A percentile compares a stretch with the other conserved stretches of the same genome.
These are phyloP conservation scores for Teratosphaeria gauchensis DNA, from an alignment of 2,329 filamentous ascomycete genomes.

Conservation along the genomic window DNA sequence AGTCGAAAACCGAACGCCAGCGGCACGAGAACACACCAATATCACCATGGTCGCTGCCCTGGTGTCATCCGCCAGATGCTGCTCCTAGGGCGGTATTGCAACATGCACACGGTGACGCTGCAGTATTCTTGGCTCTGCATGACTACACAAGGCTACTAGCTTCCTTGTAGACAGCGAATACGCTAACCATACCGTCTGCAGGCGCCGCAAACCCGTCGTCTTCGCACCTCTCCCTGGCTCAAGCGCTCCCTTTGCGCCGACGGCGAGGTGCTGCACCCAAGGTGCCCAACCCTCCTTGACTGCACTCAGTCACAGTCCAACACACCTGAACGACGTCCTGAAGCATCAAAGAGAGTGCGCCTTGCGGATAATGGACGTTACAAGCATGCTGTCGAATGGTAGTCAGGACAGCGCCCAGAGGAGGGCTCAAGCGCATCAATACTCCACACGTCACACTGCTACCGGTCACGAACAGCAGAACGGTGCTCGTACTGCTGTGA, in stretches of 20 bases:
- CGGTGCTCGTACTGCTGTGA: slow-evolving; percentile 3
- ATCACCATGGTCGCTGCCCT: slow-evolving; percentile 10
- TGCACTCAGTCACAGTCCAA: slow-evolving; percentile 6
- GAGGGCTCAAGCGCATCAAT: slow-evolving; percentile 24
- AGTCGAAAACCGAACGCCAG: slow-evolving; percentile 10
- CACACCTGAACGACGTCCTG: slow-evolving; percentile 1
- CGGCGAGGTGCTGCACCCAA: slow-evolving; percentile 14
- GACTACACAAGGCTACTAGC: not conserved
- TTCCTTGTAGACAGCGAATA: not conserved
- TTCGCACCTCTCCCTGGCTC: slow-evolving; percentile 4
- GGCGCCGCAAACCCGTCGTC: not conserved
- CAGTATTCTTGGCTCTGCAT: not conserved
- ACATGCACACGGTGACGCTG: not conserved
- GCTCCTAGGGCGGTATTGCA: not conserved
- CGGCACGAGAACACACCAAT: slow-evolving; percentile 1
- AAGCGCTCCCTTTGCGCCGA: slow-evolving; percentile 21
- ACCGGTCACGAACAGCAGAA: slow-evolving; percentile 10
- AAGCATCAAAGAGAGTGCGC: slow-evolving; percentile 3
- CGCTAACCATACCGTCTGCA: slow-evolving; percentile 3
- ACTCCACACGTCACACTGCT: slow-evolving; percentile 23
- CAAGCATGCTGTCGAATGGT: slow-evolving; percentile 25
- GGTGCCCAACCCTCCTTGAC: slow-evolving; percentile 3
- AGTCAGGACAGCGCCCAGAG: slow-evolving; percentile 14
- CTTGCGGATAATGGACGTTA: slow-evolving; percentile 25
- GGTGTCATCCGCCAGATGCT: slow-evolving; percentile 1